Base-by-base conservation (phyloP, 495 filamentous ascomycete species). In the Aspergillus diversus region DNA sequence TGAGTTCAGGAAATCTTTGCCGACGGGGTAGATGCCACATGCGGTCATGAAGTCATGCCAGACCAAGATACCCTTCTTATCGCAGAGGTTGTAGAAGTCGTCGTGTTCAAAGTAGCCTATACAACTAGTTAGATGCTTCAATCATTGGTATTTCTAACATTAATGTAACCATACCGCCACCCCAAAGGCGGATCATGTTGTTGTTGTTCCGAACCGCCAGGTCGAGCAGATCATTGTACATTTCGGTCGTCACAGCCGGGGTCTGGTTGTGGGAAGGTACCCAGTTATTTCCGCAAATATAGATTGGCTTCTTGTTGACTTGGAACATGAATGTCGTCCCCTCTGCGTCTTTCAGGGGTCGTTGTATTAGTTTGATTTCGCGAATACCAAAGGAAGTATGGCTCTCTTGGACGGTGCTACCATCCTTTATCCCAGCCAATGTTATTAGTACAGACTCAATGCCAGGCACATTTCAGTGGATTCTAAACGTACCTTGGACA, bases 221-320 rank as follows among this genome's bases (percentile, higher is more conserved):
- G 27, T 34, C 32, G 5, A 55, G 32, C 5, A 55, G 15, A 12
- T 32, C 17, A 3, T 7, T 11, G 52, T 55, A 55, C 21, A 34
- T 55, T 16, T 55, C 21, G 3, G 21, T 55, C 4, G 52, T 55
- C 2, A 55, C 52, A 9, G 52, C 52, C 4, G 52, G 52, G 13
- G 52, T 55, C 32, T 55, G 52, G 27, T 55, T 55, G 32, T 55
- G 52, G 17, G 52, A 7, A 4, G 52, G 52, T 12, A 55, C 52
- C 52, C 52, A 55, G 32, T 55, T 55, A n/a, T 55, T 55, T 33
- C 52, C 52, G n/a, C 52, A 55, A n/a, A 55, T 55, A 33, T 55
- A 55, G 52, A 55, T 55, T 7, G 52, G 52, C 52, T 55, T 55
- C 21, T 34, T 34, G 32, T 55, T 55, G 52, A 55, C 52, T 32